Evolutionary conservation across 2,329 filamentous ascomycete species (phyloP), one percentile per base, ranked within the genome.

Genomic region (Chrysoporthe cubensis): DNA sequence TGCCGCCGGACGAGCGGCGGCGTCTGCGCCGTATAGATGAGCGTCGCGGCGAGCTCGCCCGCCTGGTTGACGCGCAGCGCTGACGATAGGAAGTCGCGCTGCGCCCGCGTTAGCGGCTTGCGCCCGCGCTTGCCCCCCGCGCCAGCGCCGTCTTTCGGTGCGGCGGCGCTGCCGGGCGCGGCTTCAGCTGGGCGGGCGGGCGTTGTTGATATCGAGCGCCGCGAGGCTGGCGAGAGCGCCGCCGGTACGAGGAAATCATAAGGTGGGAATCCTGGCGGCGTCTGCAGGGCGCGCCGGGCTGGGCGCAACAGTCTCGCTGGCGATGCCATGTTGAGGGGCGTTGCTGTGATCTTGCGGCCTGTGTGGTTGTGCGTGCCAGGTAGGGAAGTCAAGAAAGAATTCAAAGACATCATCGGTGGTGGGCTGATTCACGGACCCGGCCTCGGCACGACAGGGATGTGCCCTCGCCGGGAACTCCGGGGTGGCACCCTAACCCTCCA

Each of bases 61-160:
- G 96, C 94, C 81, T 99, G 96, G 80, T 99, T 98, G 67, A 99
- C 96, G 70, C 96, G 93, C 98, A 89, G 70, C 57, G 93, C 93
- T 40, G 90, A 87, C 68, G 91, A 90, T 61, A 96, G 88, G 74
- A 91, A 96, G 66, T 90, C 85, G 68, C 88, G 86, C 75, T 97
- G 93, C 69, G 88, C 84, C 71, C 86, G 80, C 42, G 88, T 92
- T 59, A 96, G 82, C 11, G 89, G 85, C 76, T 90, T 88, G 69
- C 76, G 82, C 73, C 80, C 81, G 72, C 77, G 73, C 60, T 78
- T 78, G 64, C 74, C 71, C 72, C 72, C 50, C 26, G 74, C 64
- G 62, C 73, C 34, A 2, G 37, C 6, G 37, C 9, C 37, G 37
- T 40, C 37, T 9, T 40, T 9, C 37, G 37, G 37, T 9, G 37